Conservation (phyloP, 768 basidiomycete species). For the Austroboletus festivus region DNA sequence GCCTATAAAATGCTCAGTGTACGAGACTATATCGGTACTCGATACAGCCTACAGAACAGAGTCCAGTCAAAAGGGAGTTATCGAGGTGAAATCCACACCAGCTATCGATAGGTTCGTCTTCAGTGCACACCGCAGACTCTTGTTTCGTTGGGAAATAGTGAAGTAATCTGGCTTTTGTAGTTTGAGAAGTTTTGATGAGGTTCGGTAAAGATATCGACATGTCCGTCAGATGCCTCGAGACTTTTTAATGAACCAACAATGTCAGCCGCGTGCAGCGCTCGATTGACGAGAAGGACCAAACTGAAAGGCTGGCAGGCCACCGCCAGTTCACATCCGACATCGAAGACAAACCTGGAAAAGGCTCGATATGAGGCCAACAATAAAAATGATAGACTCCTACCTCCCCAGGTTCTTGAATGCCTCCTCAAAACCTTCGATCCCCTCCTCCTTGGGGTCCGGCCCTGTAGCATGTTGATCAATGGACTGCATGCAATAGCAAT, state of each 20-base stretch:
- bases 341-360: slow-evolving; percentile 63
- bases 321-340: slow-evolving; percentile 79
- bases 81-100: slow-evolving; percentile 97
- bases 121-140: slow-evolving; percentile 33
- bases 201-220: slow-evolving; percentile 60
- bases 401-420: slow-evolving; percentile 85
- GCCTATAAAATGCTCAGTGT: slow-evolving; percentile 46
- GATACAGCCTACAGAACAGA: slow-evolving; percentile 67
- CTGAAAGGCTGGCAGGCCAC: slow-evolving; percentile 90
- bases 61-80: slow-evolving; percentile 85
- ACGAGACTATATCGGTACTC: slow-evolving; percentile 1
- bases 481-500: background rate
- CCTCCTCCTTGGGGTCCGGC: slow-evolving; percentile 56
- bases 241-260: slow-evolving; percentile 43
- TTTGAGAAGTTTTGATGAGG: slow-evolving; percentile 74
- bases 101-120: slow-evolving; percentile 72
- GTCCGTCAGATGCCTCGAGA: slow-evolving; percentile 63
- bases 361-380: slow-evolving; percentile 4
- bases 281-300: slow-evolving; percentile 27
- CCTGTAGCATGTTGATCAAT: slow-evolving; percentile 39
- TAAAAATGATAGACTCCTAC: slow-evolving; percentile 35
- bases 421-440: slow-evolving; percentile 73
- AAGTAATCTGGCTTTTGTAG: slow-evolving; percentile 89
- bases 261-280: slow-evolving; percentile 1
- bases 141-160: slow-evolving; percentile 86